Conservation (phyloP, 257 asterid genomes). For the Penstemon barbatus region DNA sequence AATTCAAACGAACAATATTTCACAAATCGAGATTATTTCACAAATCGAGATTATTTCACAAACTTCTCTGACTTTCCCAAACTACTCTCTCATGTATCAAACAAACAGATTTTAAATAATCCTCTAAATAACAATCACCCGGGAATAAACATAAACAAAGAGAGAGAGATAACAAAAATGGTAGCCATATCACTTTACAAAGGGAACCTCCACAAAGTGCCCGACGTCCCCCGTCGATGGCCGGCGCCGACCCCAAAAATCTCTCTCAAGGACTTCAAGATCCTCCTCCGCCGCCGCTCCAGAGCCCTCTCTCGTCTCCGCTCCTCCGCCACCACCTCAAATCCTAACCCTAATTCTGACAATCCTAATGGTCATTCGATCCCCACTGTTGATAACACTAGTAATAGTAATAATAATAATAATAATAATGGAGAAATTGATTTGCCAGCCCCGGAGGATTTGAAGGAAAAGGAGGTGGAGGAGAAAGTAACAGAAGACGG, state of each 20-base stretch:
- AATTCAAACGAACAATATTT: too few species aligned
- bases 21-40: too few species aligned
- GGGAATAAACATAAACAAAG: not conserved
- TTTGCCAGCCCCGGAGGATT: constrained; percentile 30
- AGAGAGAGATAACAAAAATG: constrained; percentile 32
- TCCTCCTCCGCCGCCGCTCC: constrained; percentile 71
- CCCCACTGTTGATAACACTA: not conserved
- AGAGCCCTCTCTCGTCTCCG: constrained; percentile 64
- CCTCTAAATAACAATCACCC: too few species aligned
- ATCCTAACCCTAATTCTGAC: constrained; percentile 43
- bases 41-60: too few species aligned
- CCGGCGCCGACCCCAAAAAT: constrained; percentile 59
- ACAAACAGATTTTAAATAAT: too few species aligned
- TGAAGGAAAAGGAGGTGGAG: constrained; percentile 33
- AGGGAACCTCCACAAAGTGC: constrained; percentile 80
- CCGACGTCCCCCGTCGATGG: constrained; percentile 75
- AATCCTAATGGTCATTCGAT: not conserved
- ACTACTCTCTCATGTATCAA: too few species aligned
- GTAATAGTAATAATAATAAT: not conserved
- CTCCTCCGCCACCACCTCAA: constrained; percentile 39
- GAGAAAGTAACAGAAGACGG: constrained; percentile 26
- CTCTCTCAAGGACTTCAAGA: constrained; percentile 57
- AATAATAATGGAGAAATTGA: constrained; percentile 9
- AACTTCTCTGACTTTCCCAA: too few species aligned
- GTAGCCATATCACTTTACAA: constrained; percentile 84